A percentile compares a stretch with the other conserved stretches of the same genome.
Conservation (phyloP, 129 eudicot genomes). For the Pittosporum tobira region DNA sequence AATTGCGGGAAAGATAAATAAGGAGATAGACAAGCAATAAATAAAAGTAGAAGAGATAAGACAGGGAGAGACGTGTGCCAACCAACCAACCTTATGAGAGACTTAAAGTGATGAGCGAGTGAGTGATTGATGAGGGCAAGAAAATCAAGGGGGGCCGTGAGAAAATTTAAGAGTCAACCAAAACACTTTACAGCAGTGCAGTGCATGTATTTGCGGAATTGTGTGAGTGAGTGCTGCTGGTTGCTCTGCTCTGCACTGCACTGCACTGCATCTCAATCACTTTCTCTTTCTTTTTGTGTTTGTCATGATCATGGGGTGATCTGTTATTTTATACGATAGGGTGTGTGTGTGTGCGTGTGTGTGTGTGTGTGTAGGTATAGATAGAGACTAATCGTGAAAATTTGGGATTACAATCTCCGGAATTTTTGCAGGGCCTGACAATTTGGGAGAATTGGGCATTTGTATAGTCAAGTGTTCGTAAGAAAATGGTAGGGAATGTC, state of each 20-base stretch:
- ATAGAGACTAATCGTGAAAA: slow-evolving; percentile 51
- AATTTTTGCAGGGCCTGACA: slow-evolving; percentile 47
- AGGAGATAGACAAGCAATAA: slow-evolving; percentile 8
- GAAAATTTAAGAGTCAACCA: slow-evolving; percentile 26
- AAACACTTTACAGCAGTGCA: slow-evolving; percentile 21
- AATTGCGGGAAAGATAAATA: slow-evolving; percentile 11
- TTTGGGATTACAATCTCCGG: slow-evolving; percentile 35
- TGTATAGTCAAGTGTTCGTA: no score
- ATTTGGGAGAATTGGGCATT: slow-evolving; percentile 14
- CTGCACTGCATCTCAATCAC: slow-evolving; percentile 5
- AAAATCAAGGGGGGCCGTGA: slow-evolving; percentile 25
- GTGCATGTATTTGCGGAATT: slow-evolving; percentile 17
- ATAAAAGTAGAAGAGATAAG: slow-evolving; percentile 31
- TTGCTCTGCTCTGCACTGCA: slow-evolving; percentile 22
- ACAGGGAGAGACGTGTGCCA: slow-evolving; percentile 30
- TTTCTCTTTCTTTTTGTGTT: slow-evolving; percentile 19
- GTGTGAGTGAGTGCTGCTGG: slow-evolving; percentile 17
- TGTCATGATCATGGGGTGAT: slow-evolving; percentile 19
- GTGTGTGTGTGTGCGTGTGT: not conserved
- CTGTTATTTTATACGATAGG: slow-evolving; percentile 23
- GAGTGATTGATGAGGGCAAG: slow-evolving; percentile 35
- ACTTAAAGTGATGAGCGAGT: slow-evolving; percentile 7
- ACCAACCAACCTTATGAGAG: slow-evolving; percentile 14
- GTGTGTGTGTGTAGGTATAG: slow-evolving; percentile 10
- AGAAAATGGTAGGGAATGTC: slow-evolving; percentile 34